phyloP scores from a whole-genome alignment of 208 protist species.

The Angomonas desouzai region DNA sequence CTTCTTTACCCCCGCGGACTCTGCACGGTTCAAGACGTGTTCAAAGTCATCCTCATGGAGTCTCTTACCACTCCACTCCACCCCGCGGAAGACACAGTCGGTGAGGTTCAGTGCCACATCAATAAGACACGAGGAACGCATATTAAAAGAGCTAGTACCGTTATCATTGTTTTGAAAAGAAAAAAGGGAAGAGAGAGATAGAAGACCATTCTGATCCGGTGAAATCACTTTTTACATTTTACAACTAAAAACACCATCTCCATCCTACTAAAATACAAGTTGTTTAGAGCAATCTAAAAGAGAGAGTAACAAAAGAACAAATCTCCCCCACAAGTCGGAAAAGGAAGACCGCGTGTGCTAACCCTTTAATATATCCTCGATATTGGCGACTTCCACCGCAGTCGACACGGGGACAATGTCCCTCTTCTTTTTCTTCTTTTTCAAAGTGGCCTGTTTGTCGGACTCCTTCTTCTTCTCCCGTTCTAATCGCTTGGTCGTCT shows the following conservation, averaged over 20 bases:
- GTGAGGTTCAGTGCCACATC: conserved; percentile 89
- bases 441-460: conserved; percentile 24
- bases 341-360: too few relatives aligned
- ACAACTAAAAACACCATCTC: too few relatives aligned
- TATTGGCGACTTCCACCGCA: conserved; percentile 48
- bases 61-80: conserved; percentile 74
- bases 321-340: too few relatives aligned
- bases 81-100: conserved; percentile 84
- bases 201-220: too few relatives aligned
- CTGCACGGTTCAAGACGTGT: conserved; percentile 55
- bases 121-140: conserved; percentile 67
- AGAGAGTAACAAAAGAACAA: conserved; percentile 16
- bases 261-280: too few relatives aligned
- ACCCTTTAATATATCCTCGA: conserved; percentile 56
- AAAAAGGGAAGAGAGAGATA: conserved; percentile 14
- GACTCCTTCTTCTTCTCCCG: conserved; percentile 40
- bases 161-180: neutral
- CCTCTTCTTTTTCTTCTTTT: conserved; percentile 17
- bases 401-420: conserved; percentile 15
- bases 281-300: conserved; percentile 15
- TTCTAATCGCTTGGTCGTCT: conserved; percentile 45
- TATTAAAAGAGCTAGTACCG: too few relatives aligned
- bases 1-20: conserved; percentile 46
- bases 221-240: too few relatives aligned
- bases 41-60: conserved; percentile 84